These are phyloP conservation scores for Phlebiopsis gigantea DNA, from an alignment of 768 basidiomycete genomes.

Conservation along the genomic window DNA sequence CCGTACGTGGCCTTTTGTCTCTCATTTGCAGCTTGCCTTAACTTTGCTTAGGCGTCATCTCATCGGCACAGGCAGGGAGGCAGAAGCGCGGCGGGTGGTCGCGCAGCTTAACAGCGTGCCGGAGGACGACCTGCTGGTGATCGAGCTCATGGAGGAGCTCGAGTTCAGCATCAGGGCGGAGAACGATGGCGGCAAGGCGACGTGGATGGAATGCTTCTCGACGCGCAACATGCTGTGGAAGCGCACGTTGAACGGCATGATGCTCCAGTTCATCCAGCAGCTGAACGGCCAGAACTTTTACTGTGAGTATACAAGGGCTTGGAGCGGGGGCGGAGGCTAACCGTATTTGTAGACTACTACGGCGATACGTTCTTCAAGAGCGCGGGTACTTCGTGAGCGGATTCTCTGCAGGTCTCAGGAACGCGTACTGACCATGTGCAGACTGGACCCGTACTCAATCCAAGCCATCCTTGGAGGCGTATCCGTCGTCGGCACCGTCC, in stretches of 20 bases:
- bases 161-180: slow-evolving; percentile 61
- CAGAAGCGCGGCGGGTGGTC: slow-evolving; percentile 57
- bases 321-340: not conserved
- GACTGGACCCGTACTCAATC: slow-evolving; percentile 63
- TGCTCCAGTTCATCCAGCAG: slow-evolving; percentile 78
- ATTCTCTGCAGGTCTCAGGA: slow-evolving; percentile 23
- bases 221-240: slow-evolving; percentile 63
- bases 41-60: slow-evolving; percentile 52
- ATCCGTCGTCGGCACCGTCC: slow-evolving; percentile 66
- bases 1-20: slow-evolving; percentile 42
- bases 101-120: slow-evolving; percentile 62
- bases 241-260: slow-evolving; percentile 75
- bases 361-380: slow-evolving; percentile 78
- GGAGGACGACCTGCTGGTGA: slow-evolving; percentile 50
- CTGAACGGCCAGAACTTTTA: slow-evolving; percentile 80
- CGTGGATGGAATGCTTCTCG: slow-evolving; percentile 77
- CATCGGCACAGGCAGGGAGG: slow-evolving; percentile 48
- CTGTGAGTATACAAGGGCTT: slow-evolving; percentile 37
- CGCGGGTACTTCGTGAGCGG: slow-evolving; percentile 47
- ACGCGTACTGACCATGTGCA: slow-evolving; percentile 11
- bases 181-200: slow-evolving; percentile 77
- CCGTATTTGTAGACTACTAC: slow-evolving; percentile 56
- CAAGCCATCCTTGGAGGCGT: slow-evolving; percentile 73
- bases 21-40: not conserved
- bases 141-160: slow-evolving; percentile 59